These are phyloP conservation scores for Ogataea paradorogensis DNA, from an alignment of 805 yeast species.

Conservation along the genomic window DNA sequence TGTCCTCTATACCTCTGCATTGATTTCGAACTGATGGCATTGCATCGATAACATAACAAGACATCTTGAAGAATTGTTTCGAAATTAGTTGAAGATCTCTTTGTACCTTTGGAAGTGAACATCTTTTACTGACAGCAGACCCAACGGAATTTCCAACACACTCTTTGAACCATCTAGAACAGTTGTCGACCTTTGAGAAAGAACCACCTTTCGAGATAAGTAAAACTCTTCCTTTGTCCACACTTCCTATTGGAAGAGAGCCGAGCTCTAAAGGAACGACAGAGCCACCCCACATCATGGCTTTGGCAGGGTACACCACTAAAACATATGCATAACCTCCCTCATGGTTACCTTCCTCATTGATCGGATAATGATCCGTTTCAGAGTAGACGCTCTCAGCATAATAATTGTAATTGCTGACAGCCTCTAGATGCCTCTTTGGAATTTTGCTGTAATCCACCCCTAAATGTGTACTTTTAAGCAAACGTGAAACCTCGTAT, in stretches of 20 bases:
- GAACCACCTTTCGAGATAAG: conserved; percentile 71
- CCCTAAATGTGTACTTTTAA: conserved; percentile 50
- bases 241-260: conserved; percentile 48
- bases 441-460: conserved; percentile 42
- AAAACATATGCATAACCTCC: conserved; percentile 54
- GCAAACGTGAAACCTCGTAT: conserved; percentile 41
- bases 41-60: conserved; percentile 61
- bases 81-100: conserved; percentile 66
- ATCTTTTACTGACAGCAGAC: conserved; percentile 56
- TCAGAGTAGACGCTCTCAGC: conserved; percentile 15
- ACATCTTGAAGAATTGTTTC: conserved; percentile 62
- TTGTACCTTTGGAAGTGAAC: conserved; percentile 72
- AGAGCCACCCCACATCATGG: conserved; percentile 88
- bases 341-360: conserved; percentile 14
- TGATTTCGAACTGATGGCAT: conserved; percentile 51
- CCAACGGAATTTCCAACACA: conserved; percentile 54
- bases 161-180: conserved; percentile 55
- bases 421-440: conserved; percentile 30
- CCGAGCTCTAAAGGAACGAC: conserved; percentile 54
- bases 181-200: conserved; percentile 48
- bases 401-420: conserved; percentile 27
- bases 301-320: conserved; percentile 75
- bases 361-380: conserved; percentile 3
- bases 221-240: conserved; percentile 66
- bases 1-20: conserved; percentile 55